phyloP scores from a whole-genome alignment of 768 basidiomycete species.

The Kwoniella dejecticola region DNA sequence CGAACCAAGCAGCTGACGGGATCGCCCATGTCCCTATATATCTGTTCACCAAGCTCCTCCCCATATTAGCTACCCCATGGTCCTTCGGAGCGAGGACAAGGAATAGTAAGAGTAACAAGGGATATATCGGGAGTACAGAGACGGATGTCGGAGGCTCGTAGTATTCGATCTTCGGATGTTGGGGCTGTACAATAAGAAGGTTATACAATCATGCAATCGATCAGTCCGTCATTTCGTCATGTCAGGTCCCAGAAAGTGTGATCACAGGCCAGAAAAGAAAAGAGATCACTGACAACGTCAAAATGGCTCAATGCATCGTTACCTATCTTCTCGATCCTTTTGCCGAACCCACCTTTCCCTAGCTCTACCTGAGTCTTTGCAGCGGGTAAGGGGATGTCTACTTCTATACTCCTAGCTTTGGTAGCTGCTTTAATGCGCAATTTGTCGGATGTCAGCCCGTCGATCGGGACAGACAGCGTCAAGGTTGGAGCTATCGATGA shows the following conservation, averaged over 20 bases:
- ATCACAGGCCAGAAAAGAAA: too few relatives aligned
- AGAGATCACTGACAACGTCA: conserved; percentile 13
- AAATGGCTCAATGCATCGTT: conserved; percentile 16
- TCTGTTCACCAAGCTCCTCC: conserved; percentile 1
- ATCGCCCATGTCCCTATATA: conserved; percentile 18
- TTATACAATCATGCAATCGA: too few relatives aligned
- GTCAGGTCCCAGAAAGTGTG: too few relatives aligned
- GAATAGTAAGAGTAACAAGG: conserved; percentile 15
- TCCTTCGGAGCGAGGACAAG: conserved; percentile 4
- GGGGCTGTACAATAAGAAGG: conserved; percentile 6
- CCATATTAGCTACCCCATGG: neutral
- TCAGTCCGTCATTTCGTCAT: too few relatives aligned
- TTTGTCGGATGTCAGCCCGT: conserved; percentile 7
- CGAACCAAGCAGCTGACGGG: conserved; percentile 8
- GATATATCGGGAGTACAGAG: neutral
- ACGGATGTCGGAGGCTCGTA: conserved; percentile 8
- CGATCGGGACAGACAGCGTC: conserved; percentile 2
- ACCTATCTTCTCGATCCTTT: conserved; percentile 18
- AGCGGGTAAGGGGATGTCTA: conserved; percentile 17
- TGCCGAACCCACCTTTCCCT: conserved; percentile 18
- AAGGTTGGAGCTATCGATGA: neutral
- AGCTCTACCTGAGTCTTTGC: neutral
- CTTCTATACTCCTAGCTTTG: conserved; percentile 16
- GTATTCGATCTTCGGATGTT: conserved; percentile 12
- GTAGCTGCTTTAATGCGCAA: conserved; percentile 14